phyloP scores from a whole-genome alignment of 2,329 filamentous ascomycete genomes.

The Calonectria honghensis region DNA sequence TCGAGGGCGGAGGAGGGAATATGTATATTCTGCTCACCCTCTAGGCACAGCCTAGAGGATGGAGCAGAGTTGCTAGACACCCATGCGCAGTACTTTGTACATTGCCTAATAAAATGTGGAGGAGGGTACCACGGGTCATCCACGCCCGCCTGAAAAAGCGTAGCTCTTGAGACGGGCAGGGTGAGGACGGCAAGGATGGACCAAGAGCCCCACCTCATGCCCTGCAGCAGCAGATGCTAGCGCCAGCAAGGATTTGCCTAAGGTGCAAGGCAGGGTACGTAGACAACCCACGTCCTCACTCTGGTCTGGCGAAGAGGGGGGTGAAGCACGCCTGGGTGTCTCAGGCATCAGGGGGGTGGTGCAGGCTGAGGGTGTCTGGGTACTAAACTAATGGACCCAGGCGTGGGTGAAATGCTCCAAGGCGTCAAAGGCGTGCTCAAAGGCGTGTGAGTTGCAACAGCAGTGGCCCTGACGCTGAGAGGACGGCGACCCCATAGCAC shows the following conservation, averaged over 20 bases:
- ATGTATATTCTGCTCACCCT: slow-evolving; percentile 55
- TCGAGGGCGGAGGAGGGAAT: slow-evolving; percentile 52
- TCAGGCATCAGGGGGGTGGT: slow-evolving; percentile 39
- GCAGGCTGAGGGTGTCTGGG: slow-evolving; percentile 42
- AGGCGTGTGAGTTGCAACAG: slow-evolving; percentile 35
- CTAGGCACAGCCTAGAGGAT: slow-evolving; percentile 54
- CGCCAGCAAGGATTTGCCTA: slow-evolving; percentile 45
- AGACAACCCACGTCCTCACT: slow-evolving; percentile 41
- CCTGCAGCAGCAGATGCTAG: slow-evolving; percentile 57
- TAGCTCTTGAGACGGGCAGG: slow-evolving; percentile 48
- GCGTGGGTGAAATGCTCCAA: slow-evolving; percentile 30
- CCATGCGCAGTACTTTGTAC: slow-evolving; percentile 54
- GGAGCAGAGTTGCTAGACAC: slow-evolving; percentile 55
- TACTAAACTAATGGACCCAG: slow-evolving; percentile 37
- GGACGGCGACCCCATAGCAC: slow-evolving; percentile 30
- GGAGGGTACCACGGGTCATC: slow-evolving; percentile 55
- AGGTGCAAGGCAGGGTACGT: slow-evolving; percentile 44
- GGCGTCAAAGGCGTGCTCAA: slow-evolving; percentile 22
- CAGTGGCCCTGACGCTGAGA: slow-evolving; percentile 16
- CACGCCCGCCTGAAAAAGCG: slow-evolving; percentile 49
- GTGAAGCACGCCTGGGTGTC: slow-evolving; percentile 49
- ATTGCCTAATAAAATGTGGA: slow-evolving; percentile 56
- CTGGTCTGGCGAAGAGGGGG: slow-evolving; percentile 31
- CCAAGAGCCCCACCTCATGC: slow-evolving; percentile 52
- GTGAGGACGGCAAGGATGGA: slow-evolving; percentile 43